Evolutionary conservation across 164 flowering plant genomes (phyloP), one percentile per base, ranked within the genome.

Genomic region (Amborella trichopoda): DNA sequence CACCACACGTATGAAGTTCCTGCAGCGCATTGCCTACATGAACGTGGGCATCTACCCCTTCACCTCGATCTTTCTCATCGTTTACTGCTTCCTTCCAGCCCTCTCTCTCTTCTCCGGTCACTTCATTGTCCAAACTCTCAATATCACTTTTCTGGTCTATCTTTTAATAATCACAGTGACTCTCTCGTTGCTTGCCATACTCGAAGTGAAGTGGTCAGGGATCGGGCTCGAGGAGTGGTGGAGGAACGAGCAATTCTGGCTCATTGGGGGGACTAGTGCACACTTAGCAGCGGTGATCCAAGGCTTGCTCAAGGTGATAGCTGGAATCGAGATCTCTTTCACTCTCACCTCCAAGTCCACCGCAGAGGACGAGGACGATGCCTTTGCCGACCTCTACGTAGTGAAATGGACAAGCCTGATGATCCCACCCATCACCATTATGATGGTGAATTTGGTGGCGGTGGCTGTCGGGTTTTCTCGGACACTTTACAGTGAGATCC

Each of bases 21-120:
- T 83, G 1, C 94, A 83, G 27, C 66, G 94, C 0, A 26, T 83
- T 1, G 88, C 88, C 3, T 80, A 83, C 65, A 68, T 83, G 3
- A 83, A 83, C 23, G 80, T 77, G 16, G 84, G 78, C 30, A 72
- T 83, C 46, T 83, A 83, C 61, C 94, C 94, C 4, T 83, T 83
- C 69, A 83, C 88, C 44, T 83, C 94, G 39, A n/a, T 80, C 57
- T 83, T 83, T 66, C 68, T 80, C 25, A 71, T 78, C 10, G 61
- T 61, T n/a, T 83, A 83, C 70, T 80, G 88, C 53, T 80, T 83
- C 79, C 77, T 83, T 32, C 94, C 94, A 1, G 88, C 88, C 0
- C 66, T 83, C 26, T 83, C 77, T 37, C 81, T 80, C 44, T 69
- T 83, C 59, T 53, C 85, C 1, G 88, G 94, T 5, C 74, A 68